Evolutionary conservation across 2,329 filamentous ascomycete genomes (phyloP).

Genomic region (Xylaria sp.): DNA sequence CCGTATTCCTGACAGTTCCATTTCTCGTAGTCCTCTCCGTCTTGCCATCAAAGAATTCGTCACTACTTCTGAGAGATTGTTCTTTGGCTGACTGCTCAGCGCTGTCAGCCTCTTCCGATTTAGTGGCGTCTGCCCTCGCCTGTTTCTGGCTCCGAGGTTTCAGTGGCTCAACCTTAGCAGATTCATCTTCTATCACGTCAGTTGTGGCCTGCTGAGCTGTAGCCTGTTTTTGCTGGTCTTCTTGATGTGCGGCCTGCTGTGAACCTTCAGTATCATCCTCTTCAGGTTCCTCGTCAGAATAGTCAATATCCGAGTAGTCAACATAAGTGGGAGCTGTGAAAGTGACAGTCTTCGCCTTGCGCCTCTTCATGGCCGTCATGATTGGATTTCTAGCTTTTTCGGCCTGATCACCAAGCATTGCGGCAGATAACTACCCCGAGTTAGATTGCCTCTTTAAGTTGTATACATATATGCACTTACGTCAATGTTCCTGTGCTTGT

Average conservation of each 20-base stretch:
- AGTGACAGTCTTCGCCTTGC: conserved; percentile 85
- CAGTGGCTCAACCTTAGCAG: conserved; percentile 65
- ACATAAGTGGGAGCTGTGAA: conserved; percentile 88
- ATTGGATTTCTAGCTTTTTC: conserved; percentile 86
- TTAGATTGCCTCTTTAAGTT: conserved; percentile 40
- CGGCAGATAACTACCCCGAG: conserved; percentile 63
- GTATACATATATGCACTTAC: conserved; percentile 62
- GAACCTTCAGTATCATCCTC: conserved; percentile 57
- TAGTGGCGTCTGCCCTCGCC: conserved; percentile 49
- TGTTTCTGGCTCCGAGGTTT: conserved; percentile 60
- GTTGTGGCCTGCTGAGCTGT: conserved; percentile 45
- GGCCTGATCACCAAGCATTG: conserved; percentile 70
- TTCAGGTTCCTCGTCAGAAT: conserved; percentile 79
- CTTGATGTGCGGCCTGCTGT: conserved; percentile 49
- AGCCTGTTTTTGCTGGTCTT: conserved; percentile 46
- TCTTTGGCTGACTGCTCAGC: conserved; percentile 37
- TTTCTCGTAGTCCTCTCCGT: conserved; percentile 75
- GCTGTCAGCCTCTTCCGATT: conserved; percentile 51
- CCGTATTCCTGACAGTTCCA: conserved; percentile 87
- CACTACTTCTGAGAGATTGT: conserved; percentile 61
- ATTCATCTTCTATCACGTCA: conserved; percentile 58
- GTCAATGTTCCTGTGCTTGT: conserved; percentile 98
- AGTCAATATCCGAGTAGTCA: conserved; percentile 87
- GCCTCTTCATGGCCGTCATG: conserved; percentile 82
- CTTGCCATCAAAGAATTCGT: conserved; percentile 72